phyloP scores from a whole-genome alignment of 2,329 filamentous ascomycete species.

The Fusarium redolens region DNA sequence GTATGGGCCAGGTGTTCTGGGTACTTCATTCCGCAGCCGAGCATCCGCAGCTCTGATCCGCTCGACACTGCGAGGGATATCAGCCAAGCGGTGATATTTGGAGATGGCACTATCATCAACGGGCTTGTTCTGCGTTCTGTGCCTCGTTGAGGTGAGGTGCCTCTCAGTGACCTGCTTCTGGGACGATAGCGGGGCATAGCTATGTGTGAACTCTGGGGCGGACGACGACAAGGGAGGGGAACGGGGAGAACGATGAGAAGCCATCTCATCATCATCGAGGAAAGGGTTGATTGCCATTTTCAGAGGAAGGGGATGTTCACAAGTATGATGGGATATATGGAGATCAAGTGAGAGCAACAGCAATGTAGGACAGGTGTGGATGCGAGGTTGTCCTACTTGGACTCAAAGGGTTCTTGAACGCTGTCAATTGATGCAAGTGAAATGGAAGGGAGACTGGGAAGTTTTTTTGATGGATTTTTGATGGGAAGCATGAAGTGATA shows the following conservation, averaged over 20 bases:
- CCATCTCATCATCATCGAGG: slow-evolving; percentile 9
- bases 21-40: not conserved
- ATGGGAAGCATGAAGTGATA: slow-evolving; percentile 29
- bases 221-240: slow-evolving; percentile 1
- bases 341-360: slow-evolving; percentile 2
- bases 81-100: not conserved
- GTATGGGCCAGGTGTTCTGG: slow-evolving; percentile 8
- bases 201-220: not conserved
- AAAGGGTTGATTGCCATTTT: not conserved
- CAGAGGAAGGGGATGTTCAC: not conserved
- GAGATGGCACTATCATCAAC: not conserved
- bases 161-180: not conserved
- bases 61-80: not conserved
- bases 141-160: not conserved
- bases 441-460: slow-evolving; percentile 2
- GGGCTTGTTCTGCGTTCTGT: not conserved
- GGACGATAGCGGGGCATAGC: not conserved
- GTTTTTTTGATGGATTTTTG: slow-evolving; percentile 14
- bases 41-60: slow-evolving; percentile 1
- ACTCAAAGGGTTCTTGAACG: slow-evolving; percentile 3
- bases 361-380: slow-evolving; percentile 2
- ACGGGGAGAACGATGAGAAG: not conserved
- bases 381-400: slow-evolving; percentile 17
- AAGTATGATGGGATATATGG: not conserved
- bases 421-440: slow-evolving; percentile 31